These are phyloP conservation scores for Huntiella savannae DNA, from an alignment of 2,329 filamentous ascomycete species.

Conservation along the genomic window DNA sequence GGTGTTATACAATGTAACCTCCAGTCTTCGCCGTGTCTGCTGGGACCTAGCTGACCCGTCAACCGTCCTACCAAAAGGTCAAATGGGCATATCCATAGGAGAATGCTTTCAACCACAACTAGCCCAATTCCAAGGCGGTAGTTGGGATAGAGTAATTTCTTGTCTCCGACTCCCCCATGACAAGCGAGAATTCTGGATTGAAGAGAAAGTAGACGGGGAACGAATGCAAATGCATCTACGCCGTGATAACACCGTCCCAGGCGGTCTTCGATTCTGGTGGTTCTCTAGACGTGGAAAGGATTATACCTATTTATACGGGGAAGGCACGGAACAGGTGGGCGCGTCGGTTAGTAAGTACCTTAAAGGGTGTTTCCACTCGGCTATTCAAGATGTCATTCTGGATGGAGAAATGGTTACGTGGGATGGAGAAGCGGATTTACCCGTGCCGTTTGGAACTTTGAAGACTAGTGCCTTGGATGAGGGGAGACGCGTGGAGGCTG, in stretches of 20 bases:
- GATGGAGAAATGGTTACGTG: constrained; percentile 99
- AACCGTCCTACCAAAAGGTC: constrained; percentile 53
- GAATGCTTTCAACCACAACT: constrained; percentile 93
- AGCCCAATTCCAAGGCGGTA: constrained; percentile 63
- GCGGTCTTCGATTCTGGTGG: constrained; percentile 60
- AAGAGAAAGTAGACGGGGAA: constrained; percentile 94
- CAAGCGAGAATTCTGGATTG: constrained; percentile 77
- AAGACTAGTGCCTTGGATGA: constrained; percentile 77
- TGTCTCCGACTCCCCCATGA: constrained; percentile 46
- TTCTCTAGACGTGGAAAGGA: constrained; percentile 96
- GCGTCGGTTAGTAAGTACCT: constrained; percentile 67
- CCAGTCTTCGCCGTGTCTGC: constrained; percentile 74
- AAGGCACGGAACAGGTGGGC: constrained; percentile 51
- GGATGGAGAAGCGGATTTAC: constrained; percentile 70
- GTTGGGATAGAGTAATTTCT: constrained; percentile 60
- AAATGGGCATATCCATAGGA: constrained; percentile 63
- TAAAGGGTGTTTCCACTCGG: constrained; percentile 53
- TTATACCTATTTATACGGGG: constrained; percentile 85
- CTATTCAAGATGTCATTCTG: constrained; percentile 71
- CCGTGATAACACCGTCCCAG: constrained; percentile 45
- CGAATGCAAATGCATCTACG: constrained; percentile 92
- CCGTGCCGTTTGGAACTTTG: constrained; percentile 77
- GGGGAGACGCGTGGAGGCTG: constrained; percentile 43
- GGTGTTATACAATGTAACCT: constrained; percentile 71
- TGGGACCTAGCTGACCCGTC: constrained; percentile 73